Percentiles rank a stretch among this genome's conserved stretches.
These are phyloP conservation scores for Sporothrix brunneoviolacea DNA, from an alignment of 2,329 filamentous ascomycete species.

Conservation along the genomic window DNA sequence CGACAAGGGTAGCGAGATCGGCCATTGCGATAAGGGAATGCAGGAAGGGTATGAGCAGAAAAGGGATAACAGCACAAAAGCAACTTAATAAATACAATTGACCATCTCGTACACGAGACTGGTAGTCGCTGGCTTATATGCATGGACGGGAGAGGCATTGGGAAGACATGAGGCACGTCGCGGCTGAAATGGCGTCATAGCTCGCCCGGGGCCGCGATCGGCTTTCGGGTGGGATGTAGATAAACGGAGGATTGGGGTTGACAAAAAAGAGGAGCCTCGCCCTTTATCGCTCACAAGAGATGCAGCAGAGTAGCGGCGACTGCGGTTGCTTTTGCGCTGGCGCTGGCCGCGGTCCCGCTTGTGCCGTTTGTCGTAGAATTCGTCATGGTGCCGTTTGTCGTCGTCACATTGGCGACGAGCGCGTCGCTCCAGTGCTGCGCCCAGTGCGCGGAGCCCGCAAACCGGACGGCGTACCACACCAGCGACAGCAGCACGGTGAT, in stretches of 20 bases:
- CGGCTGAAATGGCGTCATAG: background rate
- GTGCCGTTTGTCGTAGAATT: too few species aligned
- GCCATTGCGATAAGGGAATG: background rate
- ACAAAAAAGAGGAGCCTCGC: too few species aligned
- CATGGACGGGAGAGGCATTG: too few species aligned
- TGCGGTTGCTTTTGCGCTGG: background rate
- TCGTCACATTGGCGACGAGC: background rate
- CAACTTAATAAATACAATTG: background rate
- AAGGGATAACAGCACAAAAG: background rate
- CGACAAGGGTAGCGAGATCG: background rate
- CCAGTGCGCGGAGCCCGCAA: slow-evolving; percentile 8
- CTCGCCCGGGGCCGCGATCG: background rate
- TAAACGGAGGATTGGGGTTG: background rate
- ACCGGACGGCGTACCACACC: slow-evolving; percentile 8
- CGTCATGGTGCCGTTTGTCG: background rate
- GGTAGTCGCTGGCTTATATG: too few species aligned
- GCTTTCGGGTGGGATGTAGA: background rate
- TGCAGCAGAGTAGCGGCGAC: background rate
- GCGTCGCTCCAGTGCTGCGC: slow-evolving; percentile 9
- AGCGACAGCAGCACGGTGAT: background rate
- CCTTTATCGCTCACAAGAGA: too few species aligned
- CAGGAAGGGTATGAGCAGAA: background rate
- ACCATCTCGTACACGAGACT: too few species aligned
- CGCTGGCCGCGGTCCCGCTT: too few species aligned
- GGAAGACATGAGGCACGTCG: background rate